These are phyloP conservation scores for Aschersonia sp. DNA, from an alignment of 2,329 filamentous ascomycete genomes.

Conservation along the genomic window DNA sequence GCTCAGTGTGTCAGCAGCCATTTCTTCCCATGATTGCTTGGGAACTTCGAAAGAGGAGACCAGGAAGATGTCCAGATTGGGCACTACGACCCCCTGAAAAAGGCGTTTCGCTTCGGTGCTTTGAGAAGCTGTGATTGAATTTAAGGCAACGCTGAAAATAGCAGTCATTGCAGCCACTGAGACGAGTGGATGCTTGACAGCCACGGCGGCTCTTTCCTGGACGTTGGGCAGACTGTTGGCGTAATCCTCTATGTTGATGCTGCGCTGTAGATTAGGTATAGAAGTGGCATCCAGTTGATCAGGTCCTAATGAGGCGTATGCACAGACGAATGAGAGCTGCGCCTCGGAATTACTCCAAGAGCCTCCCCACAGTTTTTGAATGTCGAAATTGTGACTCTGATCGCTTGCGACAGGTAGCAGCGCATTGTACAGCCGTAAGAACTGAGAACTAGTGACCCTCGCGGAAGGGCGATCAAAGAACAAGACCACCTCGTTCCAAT, in stretches of 20 bases:
- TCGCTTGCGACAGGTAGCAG: conserved; percentile 56
- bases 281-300: conserved; percentile 70
- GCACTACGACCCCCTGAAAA: conserved; percentile 53
- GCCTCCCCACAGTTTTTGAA: conserved; percentile 83
- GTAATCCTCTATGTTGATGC: conserved; percentile 53
- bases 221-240: conserved; percentile 32
- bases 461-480: conserved; percentile 70
- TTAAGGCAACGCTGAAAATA: conserved; percentile 50
- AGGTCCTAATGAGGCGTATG: conserved; percentile 63
- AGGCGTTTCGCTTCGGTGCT: conserved; percentile 48
- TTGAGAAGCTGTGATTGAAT: conserved; percentile 45
- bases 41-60: conserved; percentile 65
- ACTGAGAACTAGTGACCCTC: conserved; percentile 64
- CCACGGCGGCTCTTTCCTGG: conserved; percentile 39
- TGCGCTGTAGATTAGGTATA: conserved; percentile 67
- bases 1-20: conserved; percentile 61
- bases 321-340: conserved; percentile 84
- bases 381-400: conserved; percentile 45
- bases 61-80: conserved; percentile 65
- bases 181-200: conserved; percentile 72
- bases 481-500: conserved; percentile 57
- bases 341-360: conserved; percentile 76
- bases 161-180: conserved; percentile 71
- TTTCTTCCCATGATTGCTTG: conserved; percentile 55
- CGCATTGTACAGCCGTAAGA: conserved; percentile 66